phyloP scores from a whole-genome alignment of 345 rosid species.

The Linum usitatissimum region DNA sequence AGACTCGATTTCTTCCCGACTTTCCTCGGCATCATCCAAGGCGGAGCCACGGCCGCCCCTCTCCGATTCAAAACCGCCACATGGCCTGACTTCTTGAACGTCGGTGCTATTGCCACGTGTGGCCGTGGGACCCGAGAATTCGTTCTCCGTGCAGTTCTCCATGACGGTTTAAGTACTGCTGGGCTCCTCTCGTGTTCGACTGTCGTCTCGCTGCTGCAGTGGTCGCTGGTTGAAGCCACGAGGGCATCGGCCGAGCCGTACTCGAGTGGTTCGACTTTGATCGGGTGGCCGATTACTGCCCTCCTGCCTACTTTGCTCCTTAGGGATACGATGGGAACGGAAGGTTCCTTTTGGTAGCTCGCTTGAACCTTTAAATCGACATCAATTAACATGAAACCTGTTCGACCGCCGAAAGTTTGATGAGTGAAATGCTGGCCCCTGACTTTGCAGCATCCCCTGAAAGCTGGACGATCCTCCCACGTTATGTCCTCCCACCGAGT shows the following conservation, averaged over 20 bases:
- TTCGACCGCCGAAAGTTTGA: conserved; percentile 33
- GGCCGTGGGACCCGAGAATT: conserved; percentile 72
- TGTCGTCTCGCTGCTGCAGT: conserved; percentile 33
- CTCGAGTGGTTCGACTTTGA: conserved; percentile 59
- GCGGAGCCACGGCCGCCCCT: conserved; percentile 23
- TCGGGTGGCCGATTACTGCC: conserved; percentile 89
- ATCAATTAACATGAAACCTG: conserved; percentile 45
- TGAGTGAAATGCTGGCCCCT: conserved; percentile 28
- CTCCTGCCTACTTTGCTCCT: conserved; percentile 70
- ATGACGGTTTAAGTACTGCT: conserved; percentile 49
- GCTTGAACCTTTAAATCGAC: conserved; percentile 87
- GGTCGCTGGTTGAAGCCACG: conserved; percentile 26
- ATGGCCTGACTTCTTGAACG: conserved; percentile 21
- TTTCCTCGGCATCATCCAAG: conserved; percentile 37
- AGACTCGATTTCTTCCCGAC: conserved; percentile 35
- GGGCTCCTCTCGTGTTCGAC: conserved; percentile 23
- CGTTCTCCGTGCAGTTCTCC: conserved; percentile 91
- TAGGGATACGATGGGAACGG: conserved; percentile 72
- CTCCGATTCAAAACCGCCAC: conserved; percentile 29
- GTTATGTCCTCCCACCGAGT: conserved; percentile 49
- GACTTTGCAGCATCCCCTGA: conserved; percentile 33
- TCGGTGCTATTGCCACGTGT: conserved; percentile 30
- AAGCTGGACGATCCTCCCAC: conserved; percentile 36
- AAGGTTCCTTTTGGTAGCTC: conserved; percentile 52
- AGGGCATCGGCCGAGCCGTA: conserved; percentile 59